Percentiles rank a stretch among this genome's conserved stretches.
phyloP scores from a whole-genome alignment of 2,329 filamentous ascomycete genomes.

The Coniochaeta pulveracea region DNA sequence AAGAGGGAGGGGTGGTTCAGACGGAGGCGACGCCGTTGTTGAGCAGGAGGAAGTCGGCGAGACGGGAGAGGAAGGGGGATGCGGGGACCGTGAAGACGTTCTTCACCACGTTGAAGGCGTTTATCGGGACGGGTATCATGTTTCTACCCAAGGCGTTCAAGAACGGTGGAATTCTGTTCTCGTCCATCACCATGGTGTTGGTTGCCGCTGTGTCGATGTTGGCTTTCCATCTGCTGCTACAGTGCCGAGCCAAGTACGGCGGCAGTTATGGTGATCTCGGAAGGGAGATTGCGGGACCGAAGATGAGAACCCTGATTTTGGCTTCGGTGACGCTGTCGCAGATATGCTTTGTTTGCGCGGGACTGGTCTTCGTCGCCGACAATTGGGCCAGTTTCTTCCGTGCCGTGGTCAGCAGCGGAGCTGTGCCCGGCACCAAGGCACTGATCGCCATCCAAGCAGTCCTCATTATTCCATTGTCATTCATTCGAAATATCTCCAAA shows the following conservation, averaged over 20 bases:
- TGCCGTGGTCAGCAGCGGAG: slow-evolving; percentile 41
- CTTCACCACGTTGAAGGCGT: slow-evolving; percentile 69
- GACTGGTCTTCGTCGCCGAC: slow-evolving; percentile 67
- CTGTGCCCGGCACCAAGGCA: slow-evolving; percentile 38
- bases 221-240: slow-evolving; percentile 61
- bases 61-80: slow-evolving; percentile 37
- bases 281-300: slow-evolving; percentile 49
- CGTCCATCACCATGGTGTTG: slow-evolving; percentile 53
- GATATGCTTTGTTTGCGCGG: slow-evolving; percentile 67
- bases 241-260: slow-evolving; percentile 51
- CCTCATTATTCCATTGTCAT: slow-evolving; percentile 52
- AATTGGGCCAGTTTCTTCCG: slow-evolving; percentile 58
- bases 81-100: slow-evolving; percentile 63
- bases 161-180: slow-evolving; percentile 69
- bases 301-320: slow-evolving; percentile 55
- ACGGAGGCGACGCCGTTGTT: slow-evolving; percentile 37
- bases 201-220: slow-evolving; percentile 57
- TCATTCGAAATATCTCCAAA: slow-evolving; percentile 66
- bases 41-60: slow-evolving; percentile 35
- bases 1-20: no score
- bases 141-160: slow-evolving; percentile 70
- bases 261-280: slow-evolving; percentile 69
- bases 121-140: slow-evolving; percentile 73
- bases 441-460: slow-evolving; percentile 58
- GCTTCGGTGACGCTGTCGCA: slow-evolving; percentile 63